Evolutionary conservation across 148 eudicot genomes (phyloP).

Genomic region (Persicaria tinctoria): DNA sequence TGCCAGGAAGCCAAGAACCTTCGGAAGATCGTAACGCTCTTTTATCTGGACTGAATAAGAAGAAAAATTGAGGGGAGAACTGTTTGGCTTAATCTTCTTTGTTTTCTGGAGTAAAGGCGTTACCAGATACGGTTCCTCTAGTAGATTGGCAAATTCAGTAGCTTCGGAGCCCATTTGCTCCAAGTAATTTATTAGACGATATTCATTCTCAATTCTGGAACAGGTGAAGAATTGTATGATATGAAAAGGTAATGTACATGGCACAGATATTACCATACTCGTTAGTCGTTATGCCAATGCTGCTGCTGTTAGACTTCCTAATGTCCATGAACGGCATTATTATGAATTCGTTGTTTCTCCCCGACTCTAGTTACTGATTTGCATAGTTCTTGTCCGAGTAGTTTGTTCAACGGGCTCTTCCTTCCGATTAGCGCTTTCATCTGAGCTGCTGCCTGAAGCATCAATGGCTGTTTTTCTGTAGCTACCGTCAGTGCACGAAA

Average conservation of each 20-base stretch:
- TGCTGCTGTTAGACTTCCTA: not conserved
- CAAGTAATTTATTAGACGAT: slow-evolving; percentile 14
- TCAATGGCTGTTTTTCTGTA: not conserved
- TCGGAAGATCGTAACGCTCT: slow-evolving; percentile 90
- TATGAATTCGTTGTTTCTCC: not conserved
- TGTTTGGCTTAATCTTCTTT: slow-evolving; percentile 19
- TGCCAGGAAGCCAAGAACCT: slow-evolving; percentile 98
- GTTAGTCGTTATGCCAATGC: not conserved
- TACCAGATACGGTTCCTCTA: slow-evolving; percentile 5
- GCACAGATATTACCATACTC: not conserved
- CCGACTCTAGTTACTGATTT: not conserved
- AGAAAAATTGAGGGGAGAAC: not conserved
- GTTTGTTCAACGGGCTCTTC: not conserved
- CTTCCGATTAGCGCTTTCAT: not conserved
- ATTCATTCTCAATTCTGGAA: not conserved
- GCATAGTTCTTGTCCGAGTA: not conserved
- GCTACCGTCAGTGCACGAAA: too few species aligned
- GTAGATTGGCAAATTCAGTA: slow-evolving; percentile 9
- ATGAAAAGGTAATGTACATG: not conserved
- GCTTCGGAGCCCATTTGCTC: slow-evolving; percentile 34
- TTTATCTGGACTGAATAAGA: slow-evolving; percentile 61
- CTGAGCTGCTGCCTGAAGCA: not conserved
- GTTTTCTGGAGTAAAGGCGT: slow-evolving; percentile 14
- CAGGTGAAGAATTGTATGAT: not conserved
- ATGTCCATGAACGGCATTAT: not conserved